A percentile compares a stretch with the other conserved stretches of the same genome.
phyloP scores from a whole-genome alignment of 2,329 filamentous ascomycete genomes.

The Leptographium flavum region DNA sequence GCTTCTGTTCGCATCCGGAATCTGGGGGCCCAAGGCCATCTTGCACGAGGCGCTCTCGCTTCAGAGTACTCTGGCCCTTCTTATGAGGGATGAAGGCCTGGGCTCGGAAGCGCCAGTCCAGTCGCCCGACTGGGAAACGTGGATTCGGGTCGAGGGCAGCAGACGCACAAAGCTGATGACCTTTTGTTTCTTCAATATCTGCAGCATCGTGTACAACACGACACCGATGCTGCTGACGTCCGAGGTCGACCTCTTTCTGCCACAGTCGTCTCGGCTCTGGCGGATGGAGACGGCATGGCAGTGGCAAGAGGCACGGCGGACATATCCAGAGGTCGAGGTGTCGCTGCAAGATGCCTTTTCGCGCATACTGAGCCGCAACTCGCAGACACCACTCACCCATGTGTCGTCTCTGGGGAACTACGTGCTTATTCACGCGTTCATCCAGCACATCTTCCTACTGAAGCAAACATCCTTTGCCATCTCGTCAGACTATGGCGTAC shows the following conservation, averaged over 20 bases:
- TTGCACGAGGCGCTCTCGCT: constrained; percentile 44
- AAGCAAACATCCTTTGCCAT: constrained; percentile 45
- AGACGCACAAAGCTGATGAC: constrained; percentile 45
- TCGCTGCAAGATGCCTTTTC: constrained; percentile 43
- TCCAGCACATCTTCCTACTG: constrained; percentile 58
- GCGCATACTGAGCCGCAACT: constrained; percentile 36
- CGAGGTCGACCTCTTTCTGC: constrained; percentile 40
- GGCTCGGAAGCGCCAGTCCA: constrained; percentile 31
- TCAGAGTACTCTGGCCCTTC: constrained; percentile 41
- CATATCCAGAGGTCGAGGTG: constrained; percentile 34
- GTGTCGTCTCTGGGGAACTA: constrained; percentile 54
- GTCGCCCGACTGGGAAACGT: constrained; percentile 41
- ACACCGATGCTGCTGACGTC: constrained; percentile 43
- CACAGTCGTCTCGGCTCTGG: constrained; percentile 41
- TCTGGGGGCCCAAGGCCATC: constrained; percentile 47
- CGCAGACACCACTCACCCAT: constrained; percentile 31
- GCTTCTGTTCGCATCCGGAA: constrained; percentile 43
- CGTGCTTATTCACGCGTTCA: constrained; percentile 54
- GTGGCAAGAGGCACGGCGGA: constrained; percentile 43
- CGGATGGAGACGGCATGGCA: constrained; percentile 42
- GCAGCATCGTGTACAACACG: constrained; percentile 47
- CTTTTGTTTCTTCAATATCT: constrained; percentile 49
- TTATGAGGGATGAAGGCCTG: constrained; percentile 45
- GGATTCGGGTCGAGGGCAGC: constrained; percentile 41
- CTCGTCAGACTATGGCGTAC: constrained; percentile 32